phyloP scores from a whole-genome alignment of 2,329 filamentous ascomycete species.

The Fusarium miscanthi region DNA sequence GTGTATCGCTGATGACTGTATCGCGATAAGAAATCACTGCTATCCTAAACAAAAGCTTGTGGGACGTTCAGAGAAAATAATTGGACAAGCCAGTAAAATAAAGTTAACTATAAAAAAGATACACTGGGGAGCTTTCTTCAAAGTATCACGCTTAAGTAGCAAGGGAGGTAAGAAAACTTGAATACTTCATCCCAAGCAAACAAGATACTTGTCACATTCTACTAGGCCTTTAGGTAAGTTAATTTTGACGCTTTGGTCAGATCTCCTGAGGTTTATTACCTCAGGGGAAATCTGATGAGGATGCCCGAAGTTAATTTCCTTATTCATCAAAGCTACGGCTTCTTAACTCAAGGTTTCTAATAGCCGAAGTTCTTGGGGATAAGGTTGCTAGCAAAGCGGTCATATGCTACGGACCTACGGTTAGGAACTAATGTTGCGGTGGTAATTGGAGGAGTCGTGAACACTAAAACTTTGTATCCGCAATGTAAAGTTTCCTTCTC shows the following conservation, averaged over 20 bases:
- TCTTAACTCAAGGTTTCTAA: neutral
- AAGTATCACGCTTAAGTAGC: neutral
- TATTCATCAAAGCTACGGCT: neutral
- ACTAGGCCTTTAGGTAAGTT: too few species aligned
- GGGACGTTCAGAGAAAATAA: accelerated
- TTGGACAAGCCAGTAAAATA: accelerated
- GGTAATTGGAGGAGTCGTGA: neutral
- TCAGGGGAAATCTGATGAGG: too few species aligned
- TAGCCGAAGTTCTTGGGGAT: too few species aligned
- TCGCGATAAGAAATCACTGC: neutral
- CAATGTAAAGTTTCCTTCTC: neutral
- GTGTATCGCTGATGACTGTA: neutral
- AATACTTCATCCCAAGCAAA: too few species aligned
- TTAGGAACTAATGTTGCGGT: accelerated
- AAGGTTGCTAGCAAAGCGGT: neutral
- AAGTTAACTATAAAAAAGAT: accelerated
- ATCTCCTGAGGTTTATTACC: too few species aligned
- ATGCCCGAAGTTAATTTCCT: too few species aligned
- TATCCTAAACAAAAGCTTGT: neutral
- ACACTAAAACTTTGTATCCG: neutral
- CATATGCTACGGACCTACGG: accelerated
- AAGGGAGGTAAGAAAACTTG: too few species aligned
- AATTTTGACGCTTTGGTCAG: too few species aligned
- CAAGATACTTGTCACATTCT: too few species aligned
- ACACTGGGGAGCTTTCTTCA: accelerated